A percentile compares a stretch with the other conserved stretches of the same genome.
These are phyloP conservation scores for Zizania palustris DNA, from an alignment of 202 grass and related monocot species.

Conservation along the genomic window DNA sequence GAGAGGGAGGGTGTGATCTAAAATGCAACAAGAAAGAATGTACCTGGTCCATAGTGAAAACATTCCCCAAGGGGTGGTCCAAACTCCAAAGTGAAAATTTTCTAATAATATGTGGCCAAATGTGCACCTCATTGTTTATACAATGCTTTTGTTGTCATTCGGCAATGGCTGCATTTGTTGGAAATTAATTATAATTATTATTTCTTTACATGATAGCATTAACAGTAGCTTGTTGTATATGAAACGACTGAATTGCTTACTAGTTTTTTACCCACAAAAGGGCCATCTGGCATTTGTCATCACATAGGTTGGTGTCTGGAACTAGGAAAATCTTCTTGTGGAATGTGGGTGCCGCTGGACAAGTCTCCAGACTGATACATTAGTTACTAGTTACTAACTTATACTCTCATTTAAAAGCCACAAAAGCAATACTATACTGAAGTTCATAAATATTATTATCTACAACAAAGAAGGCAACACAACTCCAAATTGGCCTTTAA, in stretches of 20 bases:
- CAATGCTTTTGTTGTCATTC: constrained; percentile 23
- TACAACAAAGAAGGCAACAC: too few relatives aligned
- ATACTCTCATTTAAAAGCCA: neutral
- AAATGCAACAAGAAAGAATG: neutral
- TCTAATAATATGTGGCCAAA: neutral
- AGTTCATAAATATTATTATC: neutral
- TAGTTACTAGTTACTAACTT: neutral
- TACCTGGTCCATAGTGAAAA: neutral
- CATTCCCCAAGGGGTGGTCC: neutral
- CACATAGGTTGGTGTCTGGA: too few relatives aligned
- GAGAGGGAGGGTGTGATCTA: neutral
- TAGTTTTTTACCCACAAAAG: neutral
- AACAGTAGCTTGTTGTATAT: neutral
- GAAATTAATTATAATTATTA: constrained; percentile 30
- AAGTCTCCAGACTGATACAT: neutral
- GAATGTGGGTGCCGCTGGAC: neutral
- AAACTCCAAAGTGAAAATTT: neutral
- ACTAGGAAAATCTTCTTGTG: neutral
- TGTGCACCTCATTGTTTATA: neutral
- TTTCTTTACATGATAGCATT: constrained; percentile 1
- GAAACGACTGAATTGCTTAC: constrained; percentile 23
- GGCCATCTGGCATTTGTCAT: neutral
- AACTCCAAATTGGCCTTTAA: too few relatives aligned
- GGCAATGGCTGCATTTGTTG: constrained; percentile 22
- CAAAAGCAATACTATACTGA: neutral